phyloP scores from a whole-genome alignment of 1,284 basidiomycete genomes.

The Taiwanofungus camphoratus region DNA sequence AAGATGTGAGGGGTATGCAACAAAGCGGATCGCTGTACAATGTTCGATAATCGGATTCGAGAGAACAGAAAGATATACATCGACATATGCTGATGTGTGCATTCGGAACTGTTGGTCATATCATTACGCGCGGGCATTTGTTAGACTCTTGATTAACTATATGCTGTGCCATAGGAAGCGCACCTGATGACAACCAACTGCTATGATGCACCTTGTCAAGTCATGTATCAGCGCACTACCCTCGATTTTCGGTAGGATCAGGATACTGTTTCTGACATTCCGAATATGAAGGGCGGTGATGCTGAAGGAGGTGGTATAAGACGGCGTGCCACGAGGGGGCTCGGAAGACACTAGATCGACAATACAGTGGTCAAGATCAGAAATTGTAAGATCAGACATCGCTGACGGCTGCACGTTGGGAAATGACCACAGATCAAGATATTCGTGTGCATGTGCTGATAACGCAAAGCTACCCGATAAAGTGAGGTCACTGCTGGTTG shows the following conservation, averaged over 20 bases:
- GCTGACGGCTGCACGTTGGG: slow-evolving; percentile 21
- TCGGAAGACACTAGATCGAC: slow-evolving; percentile 48
- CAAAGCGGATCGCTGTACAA: slow-evolving; percentile 54
- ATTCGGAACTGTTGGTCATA: slow-evolving; percentile 61
- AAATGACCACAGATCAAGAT: slow-evolving; percentile 19
- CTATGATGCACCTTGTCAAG: slow-evolving; percentile 52
- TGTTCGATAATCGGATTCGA: slow-evolving; percentile 77
- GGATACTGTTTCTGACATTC: slow-evolving; percentile 45
- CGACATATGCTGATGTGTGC: slow-evolving; percentile 57
- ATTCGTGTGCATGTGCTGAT: slow-evolving; percentile 17
- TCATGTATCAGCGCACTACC: slow-evolving; percentile 71
- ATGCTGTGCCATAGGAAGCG: neutral
- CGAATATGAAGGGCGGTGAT: slow-evolving; percentile 62
- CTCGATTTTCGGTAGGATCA: slow-evolving; percentile 57
- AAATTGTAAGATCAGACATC: slow-evolving; percentile 50
- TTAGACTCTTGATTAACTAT: too few species aligned
- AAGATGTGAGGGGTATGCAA: slow-evolving; percentile 44
- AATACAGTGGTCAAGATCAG: slow-evolving; percentile 56
- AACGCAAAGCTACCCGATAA: slow-evolving; percentile 14
- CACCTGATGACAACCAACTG: slow-evolving; percentile 74
- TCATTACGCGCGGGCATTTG: too few species aligned
- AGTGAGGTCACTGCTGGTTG: slow-evolving; percentile 3
- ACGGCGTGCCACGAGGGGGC: slow-evolving; percentile 1
- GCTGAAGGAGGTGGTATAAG: slow-evolving; percentile 6
- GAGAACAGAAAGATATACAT: slow-evolving; percentile 56